Evolutionary conservation across 805 yeast species (phyloP).

Genomic region (Schwanniomyces polymorphus): DNA sequence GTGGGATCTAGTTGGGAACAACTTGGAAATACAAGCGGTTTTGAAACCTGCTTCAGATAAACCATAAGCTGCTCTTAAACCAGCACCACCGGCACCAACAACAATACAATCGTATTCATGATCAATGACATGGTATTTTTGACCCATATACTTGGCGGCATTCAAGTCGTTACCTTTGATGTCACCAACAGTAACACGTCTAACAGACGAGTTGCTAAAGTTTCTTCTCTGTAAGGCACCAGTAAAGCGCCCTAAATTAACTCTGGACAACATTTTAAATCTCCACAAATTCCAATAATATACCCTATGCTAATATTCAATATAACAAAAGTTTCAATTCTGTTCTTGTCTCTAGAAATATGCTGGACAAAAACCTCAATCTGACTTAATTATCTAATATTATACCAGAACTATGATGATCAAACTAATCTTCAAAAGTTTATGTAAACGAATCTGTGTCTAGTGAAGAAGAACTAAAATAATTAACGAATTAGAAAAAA

Average conservation of each 20-base stretch:
- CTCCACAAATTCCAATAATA: background rate
- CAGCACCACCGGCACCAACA: slow-evolving; percentile 99
- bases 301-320: background rate
- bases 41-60: slow-evolving; percentile 95
- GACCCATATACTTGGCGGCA: slow-evolving; percentile 44
- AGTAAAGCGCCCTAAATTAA: background rate
- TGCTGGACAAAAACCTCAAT: background rate
- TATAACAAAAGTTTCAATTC: background rate
- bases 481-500: background rate
- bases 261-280: background rate
- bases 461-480: background rate
- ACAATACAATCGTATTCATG: slow-evolving; percentile 98
- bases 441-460: background rate
- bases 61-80: slow-evolving; percentile 97
- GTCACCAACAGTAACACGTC: slow-evolving; percentile 37
- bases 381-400: background rate
- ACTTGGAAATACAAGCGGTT: slow-evolving; percentile 95
- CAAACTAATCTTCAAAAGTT: background rate
- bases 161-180: slow-evolving; percentile 39
- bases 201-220: slow-evolving; percentile 22
- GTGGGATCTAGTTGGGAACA: slow-evolving; percentile 97
- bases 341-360: background rate
- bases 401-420: slow-evolving; percentile 1
- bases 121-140: slow-evolving; percentile 88
- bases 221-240: background rate